Evolutionary conservation across 352 stramenopile species (phyloP).

Genomic region (Pythium volutum): DNA sequence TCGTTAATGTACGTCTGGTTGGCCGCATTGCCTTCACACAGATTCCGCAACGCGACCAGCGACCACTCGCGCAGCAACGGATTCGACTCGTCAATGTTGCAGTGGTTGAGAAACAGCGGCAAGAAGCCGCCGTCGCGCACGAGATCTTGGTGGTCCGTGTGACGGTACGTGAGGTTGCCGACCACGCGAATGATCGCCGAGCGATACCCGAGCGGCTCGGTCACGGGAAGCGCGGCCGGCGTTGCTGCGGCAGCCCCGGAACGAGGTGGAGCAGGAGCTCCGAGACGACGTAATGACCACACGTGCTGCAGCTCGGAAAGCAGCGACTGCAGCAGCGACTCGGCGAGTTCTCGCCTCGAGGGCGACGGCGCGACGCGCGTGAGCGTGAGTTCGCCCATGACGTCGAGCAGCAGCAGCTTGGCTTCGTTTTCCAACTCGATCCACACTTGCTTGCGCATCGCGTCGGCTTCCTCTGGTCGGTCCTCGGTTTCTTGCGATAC

Average conservation of each 20-base stretch:
- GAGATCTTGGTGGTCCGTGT: constrained; percentile 65
- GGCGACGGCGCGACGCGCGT: not conserved
- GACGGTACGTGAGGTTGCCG: constrained; percentile 80
- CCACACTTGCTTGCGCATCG: constrained; percentile 69
- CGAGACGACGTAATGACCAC: constrained; percentile 45
- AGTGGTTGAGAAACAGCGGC: constrained; percentile 86
- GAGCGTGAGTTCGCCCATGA: constrained; percentile 59
- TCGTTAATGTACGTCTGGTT: constrained; percentile 67
- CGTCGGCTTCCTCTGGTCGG: constrained; percentile 51
- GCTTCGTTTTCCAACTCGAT: constrained; percentile 69
- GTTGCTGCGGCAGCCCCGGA: not conserved
- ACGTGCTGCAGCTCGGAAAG: constrained; percentile 57
- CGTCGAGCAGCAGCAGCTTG: constrained; percentile 71
- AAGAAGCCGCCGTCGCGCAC: constrained; percentile 74
- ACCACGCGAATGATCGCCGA: constrained; percentile 77
- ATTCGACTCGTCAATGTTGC: constrained; percentile 86
- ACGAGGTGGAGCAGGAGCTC: constrained; percentile 19
- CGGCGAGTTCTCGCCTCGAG: not conserved
- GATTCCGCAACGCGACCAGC: constrained; percentile 83
- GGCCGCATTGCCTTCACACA: constrained; percentile 83
- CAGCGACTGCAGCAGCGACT: constrained; percentile 28
- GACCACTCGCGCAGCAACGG: constrained; percentile 89
- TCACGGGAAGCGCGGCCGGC: not conserved
- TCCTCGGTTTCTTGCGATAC: constrained; percentile 46
- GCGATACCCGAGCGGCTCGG: constrained; percentile 65